These are phyloP conservation scores for Cladosporium colombiae DNA, from an alignment of 2,329 filamentous ascomycete genomes.

Conservation along the genomic window DNA sequence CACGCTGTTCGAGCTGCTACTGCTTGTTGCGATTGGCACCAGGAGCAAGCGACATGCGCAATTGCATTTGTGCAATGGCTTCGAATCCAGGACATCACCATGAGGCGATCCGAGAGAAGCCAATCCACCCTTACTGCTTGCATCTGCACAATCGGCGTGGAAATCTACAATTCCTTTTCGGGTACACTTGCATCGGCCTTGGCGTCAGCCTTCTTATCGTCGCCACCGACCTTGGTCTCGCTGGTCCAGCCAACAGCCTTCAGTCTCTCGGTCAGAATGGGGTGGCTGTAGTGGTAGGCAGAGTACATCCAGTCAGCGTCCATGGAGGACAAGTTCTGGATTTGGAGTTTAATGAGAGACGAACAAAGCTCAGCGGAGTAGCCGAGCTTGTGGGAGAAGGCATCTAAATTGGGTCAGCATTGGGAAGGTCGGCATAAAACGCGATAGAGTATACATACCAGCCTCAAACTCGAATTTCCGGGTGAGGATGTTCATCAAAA, in stretches of 20 bases:
- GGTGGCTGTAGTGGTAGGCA: slow-evolving; percentile 97
- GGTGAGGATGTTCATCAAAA: slow-evolving; percentile 93
- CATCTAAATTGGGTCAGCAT: slow-evolving; percentile 52
- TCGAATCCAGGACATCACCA: neutral
- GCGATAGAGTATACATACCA: slow-evolving; percentile 50
- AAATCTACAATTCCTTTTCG: slow-evolving; percentile 26
- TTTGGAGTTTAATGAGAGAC: slow-evolving; percentile 94
- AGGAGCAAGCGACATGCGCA: neutral
- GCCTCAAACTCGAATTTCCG: slow-evolving; percentile 96
- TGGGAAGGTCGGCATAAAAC: slow-evolving; percentile 12
- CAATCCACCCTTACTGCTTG: neutral
- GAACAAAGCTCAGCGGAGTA: slow-evolving; percentile 80
- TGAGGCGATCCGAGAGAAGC: neutral
- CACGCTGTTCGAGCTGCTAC: neutral
- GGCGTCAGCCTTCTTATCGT: slow-evolving; percentile 37
- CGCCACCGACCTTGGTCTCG: slow-evolving; percentile 54
- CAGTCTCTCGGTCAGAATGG: slow-evolving; percentile 89
- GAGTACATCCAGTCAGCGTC: slow-evolving; percentile 98
- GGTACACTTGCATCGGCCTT: slow-evolving; percentile 21
- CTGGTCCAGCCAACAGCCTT: slow-evolving; percentile 88
- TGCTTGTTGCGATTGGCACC: neutral
- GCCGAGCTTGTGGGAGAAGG: slow-evolving; percentile 81
- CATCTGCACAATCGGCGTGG: neutral
- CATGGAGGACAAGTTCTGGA: slow-evolving; percentile 98
- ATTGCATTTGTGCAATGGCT: neutral